Percentiles rank a stretch among this genome's conserved stretches.
Conservation (phyloP, 345 rosid genomes). For the Linum usitatissimum region DNA sequence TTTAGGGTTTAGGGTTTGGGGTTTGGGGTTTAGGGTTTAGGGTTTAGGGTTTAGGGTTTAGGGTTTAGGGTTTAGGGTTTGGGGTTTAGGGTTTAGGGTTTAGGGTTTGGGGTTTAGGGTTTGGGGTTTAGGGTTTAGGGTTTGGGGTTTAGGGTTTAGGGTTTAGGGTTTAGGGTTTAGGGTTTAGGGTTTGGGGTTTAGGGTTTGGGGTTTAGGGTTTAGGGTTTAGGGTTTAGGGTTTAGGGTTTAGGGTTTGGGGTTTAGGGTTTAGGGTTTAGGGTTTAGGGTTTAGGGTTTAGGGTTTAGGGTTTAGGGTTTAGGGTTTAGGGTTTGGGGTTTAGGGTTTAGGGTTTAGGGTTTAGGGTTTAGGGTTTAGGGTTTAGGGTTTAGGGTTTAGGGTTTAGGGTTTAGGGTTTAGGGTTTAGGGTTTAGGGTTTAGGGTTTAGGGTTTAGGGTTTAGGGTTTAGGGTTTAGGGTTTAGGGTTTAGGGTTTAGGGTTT, state of each 20-base stretch:
- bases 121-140: slow-evolving; percentile 13
- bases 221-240: slow-evolving; percentile 17
- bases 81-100: slow-evolving; percentile 12
- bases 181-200: slow-evolving; percentile 9
- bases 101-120: slow-evolving; percentile 11
- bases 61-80: slow-evolving; percentile 17
- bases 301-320: slow-evolving; percentile 10
- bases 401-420: no score
- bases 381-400: no score
- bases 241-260: slow-evolving; percentile 4
- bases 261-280: slow-evolving; percentile 15
- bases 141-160: slow-evolving; percentile 8
- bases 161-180: slow-evolving; percentile 5
- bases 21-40: no score
- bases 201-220: slow-evolving; percentile 13
- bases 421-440: slow-evolving; percentile 6
- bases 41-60: slow-evolving; percentile 9
- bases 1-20: slow-evolving; percentile 14
- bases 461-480: slow-evolving; percentile 14
- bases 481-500: slow-evolving; percentile 19
- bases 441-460: slow-evolving; percentile 15
- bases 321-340: slow-evolving; percentile 12
- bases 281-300: slow-evolving; percentile 17
- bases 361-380: neutral
- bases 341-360: slow-evolving; percentile 14